phyloP scores from a whole-genome alignment of 495 filamentous ascomycete species.

The Aspergillus sclerotioniger region DNA sequence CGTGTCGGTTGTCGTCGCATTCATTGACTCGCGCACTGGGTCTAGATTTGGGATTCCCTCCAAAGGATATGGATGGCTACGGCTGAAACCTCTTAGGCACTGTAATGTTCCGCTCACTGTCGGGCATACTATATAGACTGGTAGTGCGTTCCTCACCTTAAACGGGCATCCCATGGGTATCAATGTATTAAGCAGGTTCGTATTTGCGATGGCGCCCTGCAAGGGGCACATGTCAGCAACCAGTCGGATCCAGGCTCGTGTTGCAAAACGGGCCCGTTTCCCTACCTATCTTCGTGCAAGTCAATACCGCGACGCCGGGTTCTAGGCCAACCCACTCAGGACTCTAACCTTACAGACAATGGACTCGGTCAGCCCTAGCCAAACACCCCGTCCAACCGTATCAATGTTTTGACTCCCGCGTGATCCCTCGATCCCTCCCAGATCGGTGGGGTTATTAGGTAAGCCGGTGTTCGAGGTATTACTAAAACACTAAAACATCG shows the following conservation, averaged over 20 bases:
- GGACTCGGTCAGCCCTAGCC: no score
- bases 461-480: neutral
- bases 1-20: no score
- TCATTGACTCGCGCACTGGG: neutral
- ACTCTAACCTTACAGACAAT: no score
- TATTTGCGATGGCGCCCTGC: neutral
- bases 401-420: no score
- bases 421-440: no score
- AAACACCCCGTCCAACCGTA: no score
- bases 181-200: neutral
- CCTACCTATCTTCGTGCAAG: neutral
- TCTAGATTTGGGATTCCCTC: neutral
- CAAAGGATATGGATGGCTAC: no score
- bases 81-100: no score
- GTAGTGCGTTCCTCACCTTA: neutral
- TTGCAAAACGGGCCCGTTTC: neutral
- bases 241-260: neutral
- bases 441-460: neutral
- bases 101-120: no score
- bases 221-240: neutral
- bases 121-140: no score
- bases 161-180: neutral
- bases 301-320: neutral
- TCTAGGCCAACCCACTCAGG: neutral
- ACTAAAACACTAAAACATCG: slow-evolving; percentile 9